phyloP scores from a whole-genome alignment of 2,329 filamentous ascomycete species.

The Fusarium sp. region DNA sequence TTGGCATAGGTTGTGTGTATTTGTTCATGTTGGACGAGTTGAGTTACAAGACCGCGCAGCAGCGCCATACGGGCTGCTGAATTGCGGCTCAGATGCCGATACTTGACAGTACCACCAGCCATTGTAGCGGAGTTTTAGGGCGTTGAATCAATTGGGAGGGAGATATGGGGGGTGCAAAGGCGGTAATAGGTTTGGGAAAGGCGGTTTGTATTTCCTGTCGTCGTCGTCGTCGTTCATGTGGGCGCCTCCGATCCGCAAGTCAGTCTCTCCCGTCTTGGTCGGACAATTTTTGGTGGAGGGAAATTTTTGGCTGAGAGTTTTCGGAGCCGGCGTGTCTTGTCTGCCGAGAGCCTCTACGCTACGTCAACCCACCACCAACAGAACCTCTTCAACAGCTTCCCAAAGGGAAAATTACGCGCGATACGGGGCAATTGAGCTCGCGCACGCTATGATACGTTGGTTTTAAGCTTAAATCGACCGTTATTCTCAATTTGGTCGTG shows the following conservation, averaged over 20 bases:
- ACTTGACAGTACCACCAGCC: constrained; percentile 89
- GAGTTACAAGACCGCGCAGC: constrained; percentile 94
- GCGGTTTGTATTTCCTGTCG: constrained; percentile 1
- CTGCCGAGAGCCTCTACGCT: constrained; percentile 46
- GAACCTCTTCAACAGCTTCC: constrained; percentile 40
- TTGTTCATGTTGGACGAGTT: constrained; percentile 91
- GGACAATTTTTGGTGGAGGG: constrained; percentile 47
- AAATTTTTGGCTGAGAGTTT: constrained; percentile 51
- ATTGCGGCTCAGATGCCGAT: constrained; percentile 86
- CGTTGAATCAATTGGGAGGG: neutral
- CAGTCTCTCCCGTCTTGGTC: constrained; percentile 15
- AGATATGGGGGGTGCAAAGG: neutral
- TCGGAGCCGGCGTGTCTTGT: constrained; percentile 49
- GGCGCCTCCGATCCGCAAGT: constrained; percentile 19
- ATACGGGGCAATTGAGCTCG: constrained; percentile 46
- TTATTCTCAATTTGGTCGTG: constrained; percentile 37
- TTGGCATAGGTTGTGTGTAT: constrained; percentile 97
- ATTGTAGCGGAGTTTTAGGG: constrained; percentile 61
- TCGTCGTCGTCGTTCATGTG: constrained; percentile 30
- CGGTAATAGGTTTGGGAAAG: neutral
- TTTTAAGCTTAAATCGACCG: constrained; percentile 40
- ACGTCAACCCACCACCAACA: constrained; percentile 49
- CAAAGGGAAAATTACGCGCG: constrained; percentile 29
- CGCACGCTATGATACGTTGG: constrained; percentile 52
- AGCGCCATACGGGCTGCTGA: constrained; percentile 92